Percentiles rank a stretch among this genome's conserved stretches.
These are phyloP conservation scores for Rheum nobile DNA, from an alignment of 148 eudicot species.

Conservation along the genomic window DNA sequence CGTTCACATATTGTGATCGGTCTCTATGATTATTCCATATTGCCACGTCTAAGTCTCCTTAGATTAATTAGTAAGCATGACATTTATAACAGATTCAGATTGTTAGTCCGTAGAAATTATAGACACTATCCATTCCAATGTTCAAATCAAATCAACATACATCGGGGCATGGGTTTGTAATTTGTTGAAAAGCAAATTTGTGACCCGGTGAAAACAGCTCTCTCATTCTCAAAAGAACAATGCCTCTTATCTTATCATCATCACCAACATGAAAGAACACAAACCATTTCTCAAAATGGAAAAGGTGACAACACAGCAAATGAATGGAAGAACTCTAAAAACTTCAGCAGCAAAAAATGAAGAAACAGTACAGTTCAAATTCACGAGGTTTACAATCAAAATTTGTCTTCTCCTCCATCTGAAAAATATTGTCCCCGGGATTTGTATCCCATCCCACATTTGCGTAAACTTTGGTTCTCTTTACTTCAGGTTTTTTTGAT, in stretches of 20 bases:
- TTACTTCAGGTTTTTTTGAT: constrained; percentile 3
- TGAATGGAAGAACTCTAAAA: neutral
- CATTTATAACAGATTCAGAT: too few species aligned
- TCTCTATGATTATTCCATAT: neutral
- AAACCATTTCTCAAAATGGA: neutral
- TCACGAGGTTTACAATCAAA: constrained; percentile 9
- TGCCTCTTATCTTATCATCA: neutral
- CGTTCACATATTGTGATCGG: neutral
- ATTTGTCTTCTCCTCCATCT: constrained; percentile 51
- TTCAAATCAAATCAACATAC: too few species aligned
- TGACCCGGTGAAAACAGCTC: neutral
- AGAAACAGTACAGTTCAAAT: constrained; percentile 1
- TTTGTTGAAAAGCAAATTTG: neutral
- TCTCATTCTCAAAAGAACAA: neutral
- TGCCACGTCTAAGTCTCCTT: neutral
- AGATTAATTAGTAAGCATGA: too few species aligned
- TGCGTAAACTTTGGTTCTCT: constrained; percentile 7
- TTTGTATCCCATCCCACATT: constrained; percentile 44
- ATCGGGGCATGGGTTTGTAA: too few species aligned
- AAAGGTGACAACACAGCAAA: neutral
- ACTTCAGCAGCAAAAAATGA: neutral
- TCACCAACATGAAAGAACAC: neutral
- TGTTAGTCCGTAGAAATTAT: too few species aligned
- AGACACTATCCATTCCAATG: too few species aligned
- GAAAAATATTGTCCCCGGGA: constrained; percentile 41